These are phyloP conservation scores for Buddleja alternifolia DNA, from an alignment of 257 asterid genomes.

Conservation along the genomic window DNA sequence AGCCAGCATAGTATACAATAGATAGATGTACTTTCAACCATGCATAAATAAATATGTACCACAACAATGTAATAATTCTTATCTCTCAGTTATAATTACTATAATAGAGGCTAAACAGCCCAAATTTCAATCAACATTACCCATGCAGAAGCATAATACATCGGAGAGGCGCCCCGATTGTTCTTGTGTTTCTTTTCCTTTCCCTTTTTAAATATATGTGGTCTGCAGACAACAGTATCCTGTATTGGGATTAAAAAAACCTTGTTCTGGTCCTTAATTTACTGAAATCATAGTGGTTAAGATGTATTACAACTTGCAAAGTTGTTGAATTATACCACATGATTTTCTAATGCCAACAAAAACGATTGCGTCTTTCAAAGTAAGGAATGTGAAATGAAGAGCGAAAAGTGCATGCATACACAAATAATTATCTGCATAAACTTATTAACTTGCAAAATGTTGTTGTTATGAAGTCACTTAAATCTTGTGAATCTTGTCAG, in stretches of 20 bases:
- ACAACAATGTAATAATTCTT: not conserved
- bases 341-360: not conserved
- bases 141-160: not conserved
- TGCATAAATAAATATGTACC: slow-evolving; percentile 11
- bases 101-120: not conserved
- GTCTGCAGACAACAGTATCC: not conserved
- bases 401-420: not conserved
- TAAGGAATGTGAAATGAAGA: slow-evolving; percentile 19
- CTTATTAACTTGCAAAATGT: slow-evolving; percentile 18
- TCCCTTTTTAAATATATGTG: not conserved
- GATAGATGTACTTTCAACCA: slow-evolving; percentile 5
- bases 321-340: not conserved
- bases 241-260: not conserved
- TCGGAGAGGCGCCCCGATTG: not conserved
- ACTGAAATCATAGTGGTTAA: not conserved
- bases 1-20: no score
- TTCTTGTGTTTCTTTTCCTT: not conserved
- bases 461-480: not conserved
- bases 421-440: not conserved
- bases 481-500: slow-evolving; percentile 7
- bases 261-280: not conserved
- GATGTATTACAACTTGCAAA: slow-evolving; percentile 17
- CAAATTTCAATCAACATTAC: not conserved
- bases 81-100: not conserved
- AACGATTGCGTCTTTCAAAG: slow-evolving; percentile 1